phyloP scores from a whole-genome alignment of 2,329 filamentous ascomycete species.

The Fusarium nisikadoi region DNA sequence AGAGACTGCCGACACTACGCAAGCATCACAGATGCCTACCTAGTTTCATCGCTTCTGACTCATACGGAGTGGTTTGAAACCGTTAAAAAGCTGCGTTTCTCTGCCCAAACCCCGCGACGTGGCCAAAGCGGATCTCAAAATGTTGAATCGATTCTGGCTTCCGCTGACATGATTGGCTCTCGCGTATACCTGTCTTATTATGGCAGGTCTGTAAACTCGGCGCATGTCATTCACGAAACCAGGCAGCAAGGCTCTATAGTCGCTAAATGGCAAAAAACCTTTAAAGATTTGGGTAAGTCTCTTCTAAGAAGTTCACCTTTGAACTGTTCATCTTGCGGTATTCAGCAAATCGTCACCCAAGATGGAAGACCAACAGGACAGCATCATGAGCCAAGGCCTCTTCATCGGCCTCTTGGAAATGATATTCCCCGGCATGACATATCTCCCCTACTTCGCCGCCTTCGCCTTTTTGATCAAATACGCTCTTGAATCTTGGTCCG shows the following conservation, averaged over 20 bases:
- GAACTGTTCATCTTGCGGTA: neutral
- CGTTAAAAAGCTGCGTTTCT: neutral
- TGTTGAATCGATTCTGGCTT: neutral
- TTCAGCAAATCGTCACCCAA: neutral
- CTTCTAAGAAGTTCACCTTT: fast-evolving
- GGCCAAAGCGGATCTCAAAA: neutral
- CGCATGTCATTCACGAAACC: neutral
- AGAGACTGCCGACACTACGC: neutral
- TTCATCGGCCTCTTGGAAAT: neutral
- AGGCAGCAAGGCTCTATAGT: neutral
- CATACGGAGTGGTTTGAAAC: neutral
- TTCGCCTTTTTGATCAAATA: neutral
- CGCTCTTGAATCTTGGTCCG: neutral
- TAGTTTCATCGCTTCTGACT: neutral
- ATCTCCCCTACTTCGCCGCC: neutral
- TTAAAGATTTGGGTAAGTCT: fast-evolving
- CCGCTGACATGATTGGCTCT: neutral
- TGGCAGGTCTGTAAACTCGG: neutral
- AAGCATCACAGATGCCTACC: neutral
- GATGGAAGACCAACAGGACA: neutral
- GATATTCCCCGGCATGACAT: neutral
- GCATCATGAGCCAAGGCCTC: neutral
- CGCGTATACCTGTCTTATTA: neutral
- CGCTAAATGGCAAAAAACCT: fast-evolving
- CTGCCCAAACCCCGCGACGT: neutral